Evolutionary conservation across 257 asterid genomes (phyloP), one percentile per base, ranked within the genome.

Genomic region (Forsythia viridissima): DNA sequence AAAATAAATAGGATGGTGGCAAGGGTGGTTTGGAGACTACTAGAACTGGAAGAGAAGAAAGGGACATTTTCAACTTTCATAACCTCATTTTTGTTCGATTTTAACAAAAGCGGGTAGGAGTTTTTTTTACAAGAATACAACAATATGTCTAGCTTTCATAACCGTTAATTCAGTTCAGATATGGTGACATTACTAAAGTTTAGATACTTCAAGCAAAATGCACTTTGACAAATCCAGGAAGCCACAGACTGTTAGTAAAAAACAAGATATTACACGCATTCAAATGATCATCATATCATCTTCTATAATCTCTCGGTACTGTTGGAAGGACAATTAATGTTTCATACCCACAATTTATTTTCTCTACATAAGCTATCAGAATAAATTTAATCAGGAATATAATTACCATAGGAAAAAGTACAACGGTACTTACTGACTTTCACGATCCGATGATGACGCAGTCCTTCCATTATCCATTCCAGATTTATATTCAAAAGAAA

Each of bases 381-480:
- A 6, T 57, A n/a, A 57, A 57, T n/a, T 57, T 57, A 30, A 57
- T n/a, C 30, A 57, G 34, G 34, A 57, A n/a, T 7, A 57, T n/a
- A 57, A 57, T 63, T 30, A 11, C 15, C 70, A 63, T 21, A 30
- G 40, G 4, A n/a, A 63, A 10, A 63, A 63, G 70, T 30, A 30
- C 18, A 0, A 68, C 46, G 75, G 69, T 73, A 91, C 97, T 94
- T 90, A 94, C 98, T 89, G 94, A 83, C 93, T 91, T 79, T 92
- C 98, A 77, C 65, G 94, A 79, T 94, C 97, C 52, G 97, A 91
- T 68, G 97, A 91, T 73, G 97, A 94, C 83, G 88, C 84, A 73
- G 86, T 92, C 83, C 89, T 85, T 57, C 92, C 94, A 84, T 83
- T 79, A 38, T 86, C 92, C 86, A 76, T 81, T 78, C 93, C 96